phyloP scores from a whole-genome alignment of 352 stramenopile genomes.

The Globisporangium recalcitrans region DNA sequence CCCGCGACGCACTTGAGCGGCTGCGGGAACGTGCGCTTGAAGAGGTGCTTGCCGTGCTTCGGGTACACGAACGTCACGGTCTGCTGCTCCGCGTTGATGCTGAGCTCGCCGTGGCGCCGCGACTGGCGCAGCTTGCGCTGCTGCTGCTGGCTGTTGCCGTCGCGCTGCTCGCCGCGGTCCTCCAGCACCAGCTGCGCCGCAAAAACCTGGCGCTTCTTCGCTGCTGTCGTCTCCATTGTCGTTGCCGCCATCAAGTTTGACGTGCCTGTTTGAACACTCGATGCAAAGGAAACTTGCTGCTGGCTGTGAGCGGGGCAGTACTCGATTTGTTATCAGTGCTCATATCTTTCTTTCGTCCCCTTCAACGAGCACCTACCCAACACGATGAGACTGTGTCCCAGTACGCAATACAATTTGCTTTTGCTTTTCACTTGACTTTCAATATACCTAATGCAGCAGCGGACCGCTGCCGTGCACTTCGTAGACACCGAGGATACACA shows the following conservation, averaged over 20 bases:
- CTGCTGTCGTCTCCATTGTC: not conserved
- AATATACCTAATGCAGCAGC: constrained; percentile 23
- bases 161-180: not conserved
- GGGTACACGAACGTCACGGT: constrained; percentile 44
- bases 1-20: constrained; percentile 42
- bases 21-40: constrained; percentile 45
- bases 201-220: constrained; percentile 10
- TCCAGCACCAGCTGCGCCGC: constrained; percentile 13
- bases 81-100: constrained; percentile 26
- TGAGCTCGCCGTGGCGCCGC: constrained; percentile 35
- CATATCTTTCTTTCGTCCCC: not conserved
- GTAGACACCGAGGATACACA: constrained; percentile 53
- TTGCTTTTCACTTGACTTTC: not conserved
- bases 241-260: not conserved
- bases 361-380: not conserved
- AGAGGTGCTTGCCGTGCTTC: constrained; percentile 25
- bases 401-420: not conserved
- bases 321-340: constrained; percentile 8
- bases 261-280: not conserved
- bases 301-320: not conserved
- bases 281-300: not conserved
- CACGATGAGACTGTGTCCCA: too few relatives aligned
- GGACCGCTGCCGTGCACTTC: constrained; percentile 31
- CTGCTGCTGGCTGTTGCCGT: too few relatives aligned
- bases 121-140: constrained; percentile 29